Evolutionary conservation across 2,329 filamentous ascomycete genomes (phyloP).

Genomic region (Torrubiella hemipterigena): DNA sequence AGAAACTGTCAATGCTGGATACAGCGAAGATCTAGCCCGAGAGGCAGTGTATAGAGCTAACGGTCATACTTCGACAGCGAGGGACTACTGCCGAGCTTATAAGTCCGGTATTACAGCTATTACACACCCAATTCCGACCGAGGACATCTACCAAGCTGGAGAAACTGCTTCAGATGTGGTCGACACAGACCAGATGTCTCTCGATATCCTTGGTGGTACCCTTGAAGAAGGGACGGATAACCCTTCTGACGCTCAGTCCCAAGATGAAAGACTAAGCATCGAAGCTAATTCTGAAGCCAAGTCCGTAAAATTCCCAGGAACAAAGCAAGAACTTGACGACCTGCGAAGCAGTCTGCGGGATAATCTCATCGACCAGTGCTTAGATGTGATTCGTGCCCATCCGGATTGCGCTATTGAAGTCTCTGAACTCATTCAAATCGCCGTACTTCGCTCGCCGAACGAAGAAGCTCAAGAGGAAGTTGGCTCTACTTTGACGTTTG

Average conservation of each 20-base stretch:
- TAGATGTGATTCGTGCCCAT: constrained; percentile 83
- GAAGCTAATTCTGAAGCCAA: constrained; percentile 8
- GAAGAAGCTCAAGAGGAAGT: constrained; percentile 55
- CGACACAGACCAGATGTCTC: constrained; percentile 22
- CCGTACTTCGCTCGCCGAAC: constrained; percentile 47
- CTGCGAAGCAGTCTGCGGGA: constrained; percentile 61
- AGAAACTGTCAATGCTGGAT: constrained; percentile 19
- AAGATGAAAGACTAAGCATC: constrained; percentile 1
- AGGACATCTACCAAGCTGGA: constrained; percentile 30
- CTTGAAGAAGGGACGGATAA: constrained; percentile 16
- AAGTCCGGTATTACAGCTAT: constrained; percentile 42
- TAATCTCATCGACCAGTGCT: constrained; percentile 75
- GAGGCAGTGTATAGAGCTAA: constrained; percentile 80
- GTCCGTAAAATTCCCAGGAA: constrained; percentile 10
- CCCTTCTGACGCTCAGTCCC: constrained; percentile 8
- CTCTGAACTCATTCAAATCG: constrained; percentile 70
- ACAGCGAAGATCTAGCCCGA: constrained; percentile 48
- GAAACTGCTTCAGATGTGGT: constrained; percentile 11
- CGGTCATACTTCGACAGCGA: constrained; percentile 45
- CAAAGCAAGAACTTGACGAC: constrained; percentile 69
- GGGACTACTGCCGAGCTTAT: constrained; percentile 65
- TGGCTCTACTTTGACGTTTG: constrained; percentile 71
- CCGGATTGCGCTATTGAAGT: constrained; percentile 84
- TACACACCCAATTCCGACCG: constrained; percentile 54
- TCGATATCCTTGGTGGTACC: constrained; percentile 19